Evolutionary conservation across 2,329 filamentous ascomycete genomes (phyloP), one percentile per base, ranked within the genome.

Genomic region (Westerdykella ornata): DNA sequence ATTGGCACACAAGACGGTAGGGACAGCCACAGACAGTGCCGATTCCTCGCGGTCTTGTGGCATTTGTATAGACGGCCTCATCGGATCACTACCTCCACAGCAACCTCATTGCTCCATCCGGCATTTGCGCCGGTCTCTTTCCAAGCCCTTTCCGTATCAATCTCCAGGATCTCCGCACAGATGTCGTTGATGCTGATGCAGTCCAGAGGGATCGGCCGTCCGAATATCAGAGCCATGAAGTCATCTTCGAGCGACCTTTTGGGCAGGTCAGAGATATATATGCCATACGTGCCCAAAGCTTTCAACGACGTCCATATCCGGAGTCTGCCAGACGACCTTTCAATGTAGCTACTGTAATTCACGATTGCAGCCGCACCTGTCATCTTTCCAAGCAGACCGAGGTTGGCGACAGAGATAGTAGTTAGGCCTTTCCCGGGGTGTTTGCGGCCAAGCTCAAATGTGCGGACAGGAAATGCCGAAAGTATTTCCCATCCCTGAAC

Each of bases 331-430:
- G 78, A 82, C 3, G 44, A 46, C 6, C 74, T 70, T 28, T 75
- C 67, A 51, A 81, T 60, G 26, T 74, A 75, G 34, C 82, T 74
- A 19, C 76, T 72, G n/a, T 72, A 81, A 29, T 72, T 73, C 1
- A 83, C 70, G 6, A 95, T 75, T 0, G 88, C 88, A 1, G 87
- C 88, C 1, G 83, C 80, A 0, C 88, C 90, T 0, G 88, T 88
- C 85, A 97, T 94, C 65, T 96, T 95, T 2, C 78, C 84, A 3
- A 94, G 50, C 2, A 97, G 70, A 0, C 90, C 90, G 1, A 97
- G 65, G 14, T 84, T 81, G 1, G 86, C 81, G 1, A 89, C 71
- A 33, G 68, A 68, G 0, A 82, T 68, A 0, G 63, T 53, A 1
- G 48, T 38, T 7, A 54, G 52, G 1, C 59, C 56, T 14, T 59